These are phyloP conservation scores for Vigna unguiculata DNA, from an alignment of 306 rosid genomes.

Conservation along the genomic window DNA sequence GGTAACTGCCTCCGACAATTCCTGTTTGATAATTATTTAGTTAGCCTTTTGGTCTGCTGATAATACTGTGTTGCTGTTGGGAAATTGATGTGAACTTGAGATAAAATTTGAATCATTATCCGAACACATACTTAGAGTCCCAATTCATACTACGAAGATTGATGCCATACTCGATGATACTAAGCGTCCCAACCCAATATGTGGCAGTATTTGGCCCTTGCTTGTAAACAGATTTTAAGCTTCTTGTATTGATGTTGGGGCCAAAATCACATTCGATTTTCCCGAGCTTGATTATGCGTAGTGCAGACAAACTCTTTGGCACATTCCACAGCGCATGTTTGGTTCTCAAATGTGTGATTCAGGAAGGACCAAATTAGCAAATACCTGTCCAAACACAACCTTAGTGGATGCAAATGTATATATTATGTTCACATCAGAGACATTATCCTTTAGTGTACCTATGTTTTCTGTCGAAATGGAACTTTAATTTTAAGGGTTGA, in stretches of 20 bases:
- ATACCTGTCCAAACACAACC: neutral
- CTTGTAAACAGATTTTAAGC: neutral
- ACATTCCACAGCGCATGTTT: neutral
- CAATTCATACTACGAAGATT: neutral
- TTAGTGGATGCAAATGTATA: conserved; percentile 9
- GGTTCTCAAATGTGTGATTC: neutral
- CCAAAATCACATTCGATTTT: neutral
- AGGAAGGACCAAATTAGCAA: conserved; percentile 8
- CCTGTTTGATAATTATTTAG: neutral
- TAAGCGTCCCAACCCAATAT: too few relatives aligned
- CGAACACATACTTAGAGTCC: neutral
- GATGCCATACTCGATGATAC: neutral
- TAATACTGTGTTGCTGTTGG: too few relatives aligned
- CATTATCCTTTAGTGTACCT: neutral
- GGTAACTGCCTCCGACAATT: conserved; percentile 48
- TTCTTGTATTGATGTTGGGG: neutral
- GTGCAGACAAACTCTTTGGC: too few relatives aligned
- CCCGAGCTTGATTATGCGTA: neutral
- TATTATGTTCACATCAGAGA: neutral
- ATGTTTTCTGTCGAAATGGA: conserved; percentile 15
- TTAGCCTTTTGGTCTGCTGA: neutral
- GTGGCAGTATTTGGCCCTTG: neutral
- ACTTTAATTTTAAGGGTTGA: conserved; percentile 26
- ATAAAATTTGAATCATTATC: too few relatives aligned
- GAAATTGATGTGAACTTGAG: too few relatives aligned